phyloP scores from a whole-genome alignment of 768 basidiomycete species.

The Harrya chromipes region DNA sequence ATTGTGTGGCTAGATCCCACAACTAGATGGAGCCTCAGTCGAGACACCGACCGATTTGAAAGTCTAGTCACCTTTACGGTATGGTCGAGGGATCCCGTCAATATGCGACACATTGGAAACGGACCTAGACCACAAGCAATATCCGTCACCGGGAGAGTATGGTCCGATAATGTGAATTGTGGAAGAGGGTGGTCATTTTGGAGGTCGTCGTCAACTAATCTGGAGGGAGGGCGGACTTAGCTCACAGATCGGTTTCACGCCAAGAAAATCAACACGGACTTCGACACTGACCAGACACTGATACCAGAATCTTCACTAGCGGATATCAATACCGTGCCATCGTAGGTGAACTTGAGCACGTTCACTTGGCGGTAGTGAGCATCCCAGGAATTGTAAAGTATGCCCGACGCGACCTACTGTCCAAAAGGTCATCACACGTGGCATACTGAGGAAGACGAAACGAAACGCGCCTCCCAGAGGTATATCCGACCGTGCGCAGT shows the following conservation, averaged over 20 bases:
- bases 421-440: slow-evolving; percentile 17
- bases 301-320: slow-evolving; percentile 90
- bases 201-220: slow-evolving; percentile 71
- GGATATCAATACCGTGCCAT: slow-evolving; percentile 76
- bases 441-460: background rate
- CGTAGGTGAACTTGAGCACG: slow-evolving; percentile 77
- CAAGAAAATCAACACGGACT: slow-evolving; percentile 46
- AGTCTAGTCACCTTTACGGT: slow-evolving; percentile 72
- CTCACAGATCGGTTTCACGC: slow-evolving; percentile 9
- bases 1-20: slow-evolving; percentile 75
- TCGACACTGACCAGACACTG: slow-evolving; percentile 85
- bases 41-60: slow-evolving; percentile 11
- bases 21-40: slow-evolving; percentile 43
- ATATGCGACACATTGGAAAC: slow-evolving; percentile 72
- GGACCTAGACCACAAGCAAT: slow-evolving; percentile 75
- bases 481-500: slow-evolving; percentile 87
- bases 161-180: slow-evolving; percentile 81
- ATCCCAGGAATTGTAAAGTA: slow-evolving; percentile 87
- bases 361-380: slow-evolving; percentile 92
- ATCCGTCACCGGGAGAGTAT: slow-evolving; percentile 87
- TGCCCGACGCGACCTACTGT: slow-evolving; percentile 84
- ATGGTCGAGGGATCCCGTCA: slow-evolving; percentile 85
- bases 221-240: slow-evolving; percentile 27
- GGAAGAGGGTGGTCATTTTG: slow-evolving; percentile 76
- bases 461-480: slow-evolving; percentile 84